A percentile compares a stretch with the other conserved stretches of the same genome.
Evolutionary conservation across 768 basidiomycete species (phyloP).

Genomic region (Filobasidium floriforme): DNA sequence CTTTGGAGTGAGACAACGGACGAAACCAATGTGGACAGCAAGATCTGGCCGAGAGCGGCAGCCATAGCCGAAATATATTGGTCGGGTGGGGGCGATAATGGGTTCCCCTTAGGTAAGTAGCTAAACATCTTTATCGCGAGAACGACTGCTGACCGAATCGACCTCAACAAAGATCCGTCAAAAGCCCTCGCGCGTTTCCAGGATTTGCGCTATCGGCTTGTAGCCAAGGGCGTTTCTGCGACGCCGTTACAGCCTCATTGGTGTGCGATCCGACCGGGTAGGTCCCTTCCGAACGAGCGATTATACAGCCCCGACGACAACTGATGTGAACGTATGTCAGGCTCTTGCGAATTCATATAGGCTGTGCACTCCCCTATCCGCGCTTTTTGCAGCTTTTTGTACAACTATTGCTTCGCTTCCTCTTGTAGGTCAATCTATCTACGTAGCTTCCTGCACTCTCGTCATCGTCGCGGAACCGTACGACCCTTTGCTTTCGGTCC

Average conservation of each 20-base stretch:
- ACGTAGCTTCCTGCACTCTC: conserved; percentile 21
- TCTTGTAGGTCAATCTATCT: no score
- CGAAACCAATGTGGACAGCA: conserved; percentile 61
- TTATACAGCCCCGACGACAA: no score
- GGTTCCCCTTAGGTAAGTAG: conserved; percentile 28
- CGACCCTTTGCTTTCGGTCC: neutral
- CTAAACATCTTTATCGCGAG: no score
- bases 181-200: conserved; percentile 61
- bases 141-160: neutral
- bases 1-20: conserved; percentile 70
- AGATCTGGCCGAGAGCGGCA: conserved; percentile 66
- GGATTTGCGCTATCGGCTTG: conserved; percentile 56
- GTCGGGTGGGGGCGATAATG: conserved; percentile 49
- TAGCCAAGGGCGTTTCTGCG: conserved; percentile 56
- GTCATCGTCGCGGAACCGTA: neutral
- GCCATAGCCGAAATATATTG: conserved; percentile 70
- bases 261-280: conserved; percentile 54
- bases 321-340: no score
- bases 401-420: no score
- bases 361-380: no score
- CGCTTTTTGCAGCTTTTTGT: no score
- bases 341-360: no score
- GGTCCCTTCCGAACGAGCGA: no score
- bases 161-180: conserved; percentile 37
- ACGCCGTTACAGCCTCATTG: conserved; percentile 62